Evolutionary conservation across 768 basidiomycete species (phyloP).

Genomic region (Lyophyllum decastes): DNA sequence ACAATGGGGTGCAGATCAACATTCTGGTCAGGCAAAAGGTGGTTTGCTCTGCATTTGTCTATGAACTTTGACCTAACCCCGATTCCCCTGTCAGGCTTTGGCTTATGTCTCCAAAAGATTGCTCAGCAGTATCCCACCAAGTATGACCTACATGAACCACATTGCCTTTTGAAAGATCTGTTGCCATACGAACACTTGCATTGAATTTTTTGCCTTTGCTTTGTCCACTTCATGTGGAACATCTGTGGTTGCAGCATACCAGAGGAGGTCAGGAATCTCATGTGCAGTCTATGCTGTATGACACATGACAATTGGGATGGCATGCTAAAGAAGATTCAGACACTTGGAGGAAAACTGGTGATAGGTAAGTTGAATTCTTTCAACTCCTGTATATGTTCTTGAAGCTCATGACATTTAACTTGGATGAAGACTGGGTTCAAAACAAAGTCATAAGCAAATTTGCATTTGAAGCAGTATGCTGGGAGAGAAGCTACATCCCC

Average conservation of each 20-base stretch:
- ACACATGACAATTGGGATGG: not conserved
- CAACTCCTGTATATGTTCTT: too few relatives aligned
- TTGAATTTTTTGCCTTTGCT: not conserved
- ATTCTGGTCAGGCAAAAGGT: conserved; percentile 24
- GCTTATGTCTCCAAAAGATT: not conserved
- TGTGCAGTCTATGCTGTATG: not conserved
- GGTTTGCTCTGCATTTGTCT: not conserved
- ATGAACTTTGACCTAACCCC: not conserved
- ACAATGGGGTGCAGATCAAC: conserved; percentile 22
- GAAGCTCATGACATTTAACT: not conserved
- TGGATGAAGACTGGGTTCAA: conserved; percentile 17
- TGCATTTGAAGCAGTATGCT: conserved; percentile 17
- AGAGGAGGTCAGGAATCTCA: not conserved
- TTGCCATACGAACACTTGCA: not conserved
- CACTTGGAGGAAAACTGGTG: not conserved
- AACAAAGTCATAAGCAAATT: conserved; percentile 14
- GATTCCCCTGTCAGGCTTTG: not conserved
- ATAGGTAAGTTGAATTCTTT: not conserved
- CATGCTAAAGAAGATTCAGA: not conserved
- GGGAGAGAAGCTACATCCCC: conserved; percentile 21
- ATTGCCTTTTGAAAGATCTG: conserved; percentile 7
- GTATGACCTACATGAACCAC: not conserved
- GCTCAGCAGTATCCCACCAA: not conserved
- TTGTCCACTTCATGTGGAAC: not conserved
- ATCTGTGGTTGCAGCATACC: not conserved